Evolutionary conservation across 2,329 filamentous ascomycete species (phyloP).

Genomic region (Ophiostoma montium): DNA sequence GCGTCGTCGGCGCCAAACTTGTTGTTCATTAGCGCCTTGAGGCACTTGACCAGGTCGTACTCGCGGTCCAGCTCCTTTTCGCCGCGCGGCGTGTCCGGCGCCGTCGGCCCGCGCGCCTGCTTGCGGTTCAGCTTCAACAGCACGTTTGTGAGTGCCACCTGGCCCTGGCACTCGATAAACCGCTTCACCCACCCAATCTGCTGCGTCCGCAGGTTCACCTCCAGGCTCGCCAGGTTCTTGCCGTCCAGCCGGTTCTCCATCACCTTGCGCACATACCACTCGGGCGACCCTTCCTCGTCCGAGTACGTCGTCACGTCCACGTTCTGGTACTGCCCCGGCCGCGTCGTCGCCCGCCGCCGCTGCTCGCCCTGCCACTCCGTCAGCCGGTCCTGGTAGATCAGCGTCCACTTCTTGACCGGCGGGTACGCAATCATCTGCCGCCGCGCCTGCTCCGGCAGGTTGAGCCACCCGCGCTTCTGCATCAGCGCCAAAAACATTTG

Average conservation of each 20-base stretch:
- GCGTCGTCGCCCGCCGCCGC: constrained; percentile 65
- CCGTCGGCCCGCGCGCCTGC: constrained; percentile 58
- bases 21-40: constrained; percentile 98
- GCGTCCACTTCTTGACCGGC: constrained; percentile 89
- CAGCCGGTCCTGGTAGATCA: constrained; percentile 88
- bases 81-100: constrained; percentile 39
- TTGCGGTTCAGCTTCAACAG: constrained; percentile 87
- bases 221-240: constrained; percentile 83
- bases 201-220: constrained; percentile 89
- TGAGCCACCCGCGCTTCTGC: constrained; percentile 97
- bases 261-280: constrained; percentile 95
- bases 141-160: constrained; percentile 88
- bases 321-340: constrained; percentile 55
- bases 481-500: constrained; percentile 86
- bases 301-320: constrained; percentile 60
- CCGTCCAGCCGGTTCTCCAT: constrained; percentile 90
- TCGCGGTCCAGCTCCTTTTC: constrained; percentile 81
- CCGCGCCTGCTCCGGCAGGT: constrained; percentile 83
- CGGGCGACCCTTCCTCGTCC: constrained; percentile 89
- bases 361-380: constrained; percentile 91
- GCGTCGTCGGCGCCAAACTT: constrained; percentile 97
- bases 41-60: constrained; percentile 94
- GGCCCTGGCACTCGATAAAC: constrained; percentile 94
- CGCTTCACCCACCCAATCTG: constrained; percentile 95
- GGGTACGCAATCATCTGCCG: constrained; percentile 95